Conservation (phyloP, 805 yeast species). For the Metschnikowia corniflorae region DNA sequence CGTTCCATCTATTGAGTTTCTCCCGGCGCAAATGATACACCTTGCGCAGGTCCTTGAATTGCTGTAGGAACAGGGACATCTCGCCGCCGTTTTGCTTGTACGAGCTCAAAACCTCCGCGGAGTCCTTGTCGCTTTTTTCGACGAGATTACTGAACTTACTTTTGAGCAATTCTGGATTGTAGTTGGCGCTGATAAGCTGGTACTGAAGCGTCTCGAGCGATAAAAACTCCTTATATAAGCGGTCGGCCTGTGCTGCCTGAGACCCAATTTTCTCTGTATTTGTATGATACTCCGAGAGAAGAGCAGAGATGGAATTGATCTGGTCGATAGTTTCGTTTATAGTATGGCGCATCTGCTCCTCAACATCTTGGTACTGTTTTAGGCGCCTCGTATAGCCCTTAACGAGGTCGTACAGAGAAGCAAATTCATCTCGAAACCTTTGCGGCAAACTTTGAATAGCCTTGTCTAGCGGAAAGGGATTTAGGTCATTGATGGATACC, state of each 20-base stretch:
- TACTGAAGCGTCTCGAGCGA: constrained; percentile 37
- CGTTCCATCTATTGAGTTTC: constrained; percentile 41
- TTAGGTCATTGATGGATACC: constrained; percentile 6
- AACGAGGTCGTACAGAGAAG: constrained; percentile 26
- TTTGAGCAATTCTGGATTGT: constrained; percentile 26
- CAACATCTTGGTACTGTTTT: constrained; percentile 20
- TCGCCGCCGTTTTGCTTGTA: constrained; percentile 12
- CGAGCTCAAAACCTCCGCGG: constrained; percentile 1
- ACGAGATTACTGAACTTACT: constrained; percentile 10
- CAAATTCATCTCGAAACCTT: constrained; percentile 24
- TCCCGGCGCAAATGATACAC: constrained; percentile 34
- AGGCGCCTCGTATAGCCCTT: constrained; percentile 25
- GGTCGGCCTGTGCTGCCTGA: constrained; percentile 23
- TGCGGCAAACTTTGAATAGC: constrained; percentile 29
- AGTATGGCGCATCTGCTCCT: constrained; percentile 19
- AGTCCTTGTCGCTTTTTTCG: constrained; percentile 5
- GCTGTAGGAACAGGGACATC: constrained; percentile 16
- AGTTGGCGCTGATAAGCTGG: constrained; percentile 36
- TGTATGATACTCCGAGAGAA: constrained; percentile 19
- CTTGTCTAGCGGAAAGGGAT: constrained; percentile 28
- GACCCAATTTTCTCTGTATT: constrained; percentile 20
- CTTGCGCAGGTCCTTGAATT: constrained; percentile 24
- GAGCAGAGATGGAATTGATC: constrained; percentile 21
- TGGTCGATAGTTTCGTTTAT: constrained; percentile 16
- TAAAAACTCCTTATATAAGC: constrained; percentile 30